Evolutionary conservation across 2,329 filamentous ascomycete genomes (phyloP).

Genomic region (Alternaria ethzedia): DNA sequence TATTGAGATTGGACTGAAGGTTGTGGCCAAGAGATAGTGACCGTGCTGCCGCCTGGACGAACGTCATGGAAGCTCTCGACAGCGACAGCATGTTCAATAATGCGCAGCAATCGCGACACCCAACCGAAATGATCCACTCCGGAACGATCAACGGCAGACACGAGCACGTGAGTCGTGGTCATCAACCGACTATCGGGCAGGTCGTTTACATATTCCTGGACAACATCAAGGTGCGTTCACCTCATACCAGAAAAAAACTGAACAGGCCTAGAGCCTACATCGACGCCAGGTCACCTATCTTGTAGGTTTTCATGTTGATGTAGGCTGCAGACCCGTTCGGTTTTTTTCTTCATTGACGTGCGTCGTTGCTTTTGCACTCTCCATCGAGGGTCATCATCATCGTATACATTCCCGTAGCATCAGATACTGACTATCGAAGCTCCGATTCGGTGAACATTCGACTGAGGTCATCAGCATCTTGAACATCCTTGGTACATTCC

Average conservation of each 20-base stretch:
- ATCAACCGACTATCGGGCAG: conserved; percentile 2
- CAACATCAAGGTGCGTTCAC: conserved; percentile 25
- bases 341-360: too few relatives aligned
- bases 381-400: too few relatives aligned
- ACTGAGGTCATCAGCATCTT: conserved; percentile 21
- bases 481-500: conserved; percentile 26
- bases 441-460: conserved; percentile 33
- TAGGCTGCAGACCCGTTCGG: too few relatives aligned
- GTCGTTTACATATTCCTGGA: conserved; percentile 24
- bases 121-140: background rate
- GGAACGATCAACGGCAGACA: background rate
- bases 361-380: too few relatives aligned
- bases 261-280: too few relatives aligned
- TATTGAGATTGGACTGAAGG: background rate
- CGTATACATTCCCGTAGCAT: too few relatives aligned
- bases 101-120: background rate
- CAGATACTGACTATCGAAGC: conserved; percentile 12
- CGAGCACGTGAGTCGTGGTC: background rate
- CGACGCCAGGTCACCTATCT: too few relatives aligned
- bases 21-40: background rate
- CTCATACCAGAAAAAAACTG: too few relatives aligned
- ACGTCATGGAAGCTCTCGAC: background rate
- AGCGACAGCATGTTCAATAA: background rate
- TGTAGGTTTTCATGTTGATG: too few relatives aligned
- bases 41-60: background rate